Base-by-base conservation (phyloP, 1,284 basidiomycete genomes). In the Cryptococcus sp. region DNA sequence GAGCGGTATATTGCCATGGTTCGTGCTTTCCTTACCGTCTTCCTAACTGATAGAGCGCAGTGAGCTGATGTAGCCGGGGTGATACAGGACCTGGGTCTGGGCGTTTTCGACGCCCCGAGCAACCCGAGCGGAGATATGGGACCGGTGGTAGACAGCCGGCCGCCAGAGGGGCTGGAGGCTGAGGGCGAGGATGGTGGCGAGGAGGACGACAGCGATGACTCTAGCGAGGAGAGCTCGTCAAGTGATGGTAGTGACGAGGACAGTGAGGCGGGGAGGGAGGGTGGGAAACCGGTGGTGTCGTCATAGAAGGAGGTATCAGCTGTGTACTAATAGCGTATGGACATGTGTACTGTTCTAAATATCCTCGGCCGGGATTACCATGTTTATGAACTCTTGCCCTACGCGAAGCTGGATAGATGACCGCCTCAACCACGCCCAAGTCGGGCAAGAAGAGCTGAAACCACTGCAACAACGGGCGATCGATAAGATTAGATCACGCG, bases 21-120 rank as follows among this genome's bases (percentile, higher is more conserved):
- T 24, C 33, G 67, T 62, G n/a, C 8, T 3, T 24, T 16, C 4
- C 21, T 6, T 24, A 20, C 33, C 21, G 8, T n/a, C 5, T 33
- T 33, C 28, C 28, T n/a, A 44, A 43, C 57, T 60, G 59, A 46
- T 51, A 7, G 51, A 36, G 47, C n/a, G 24, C 28, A 33, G 28
- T 9, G n/a, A 33, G 48, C 24, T 47, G 55, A 58, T 33, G 42
- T 18, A 12, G 18, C 12, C 12, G 28, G 37, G 13, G 2, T 9
- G 35, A 18, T 46, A 23, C 39, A 70, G 69, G 72, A 76, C 51
- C 62, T 76, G 6, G 69, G 68, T 16, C 49, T 76, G 23, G 73
- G 73, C 13, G 71, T 76, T 11, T 74, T 70, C 44, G 71, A 74
- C 38, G 70, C 69, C 7, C 54, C 53, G 6, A 24, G 59, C n/a